Conservation (phyloP, 331 rosid genomes). For the Ulmus americana region DNA sequence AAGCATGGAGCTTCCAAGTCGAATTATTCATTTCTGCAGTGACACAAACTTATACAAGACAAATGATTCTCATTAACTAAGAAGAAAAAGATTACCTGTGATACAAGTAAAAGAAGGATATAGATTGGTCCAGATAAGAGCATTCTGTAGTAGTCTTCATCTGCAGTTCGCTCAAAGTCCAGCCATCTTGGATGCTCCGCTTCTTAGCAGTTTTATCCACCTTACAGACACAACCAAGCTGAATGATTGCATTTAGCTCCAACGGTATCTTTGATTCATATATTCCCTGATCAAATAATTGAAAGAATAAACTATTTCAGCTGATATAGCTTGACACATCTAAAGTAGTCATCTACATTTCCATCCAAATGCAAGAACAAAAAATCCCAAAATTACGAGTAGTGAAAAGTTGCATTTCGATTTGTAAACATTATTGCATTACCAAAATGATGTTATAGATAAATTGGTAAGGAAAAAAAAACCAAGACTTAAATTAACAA, state of each 20-base stretch:
- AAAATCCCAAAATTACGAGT: slow-evolving; percentile 37
- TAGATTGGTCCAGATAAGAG: slow-evolving; percentile 66
- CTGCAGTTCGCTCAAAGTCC: slow-evolving; percentile 75
- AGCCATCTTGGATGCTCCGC: slow-evolving; percentile 58
- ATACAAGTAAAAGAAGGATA: slow-evolving; percentile 85
- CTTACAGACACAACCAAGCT: slow-evolving; percentile 94
- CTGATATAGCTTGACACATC: neutral
- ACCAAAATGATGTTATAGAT: neutral
- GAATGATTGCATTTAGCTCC: slow-evolving; percentile 60
- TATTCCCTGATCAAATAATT: slow-evolving; percentile 67
- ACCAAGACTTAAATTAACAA: neutral
- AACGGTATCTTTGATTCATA: slow-evolving; percentile 79
- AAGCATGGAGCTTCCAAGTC: neutral
- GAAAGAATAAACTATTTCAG: slow-evolving; percentile 16
- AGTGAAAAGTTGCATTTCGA: neutral
- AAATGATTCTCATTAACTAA: neutral
- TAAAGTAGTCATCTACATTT: neutral
- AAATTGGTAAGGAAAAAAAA: neutral
- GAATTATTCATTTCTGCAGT: too few relatives aligned
- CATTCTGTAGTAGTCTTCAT: slow-evolving; percentile 91
- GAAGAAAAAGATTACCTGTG: slow-evolving; percentile 51
- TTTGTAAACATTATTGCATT: neutral
- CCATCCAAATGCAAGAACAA: neutral
- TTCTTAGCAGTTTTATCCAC: slow-evolving; percentile 73
- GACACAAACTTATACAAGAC: neutral